phyloP scores from a whole-genome alignment of 139 green algal species.

The Chlorella sorokiniana region DNA sequence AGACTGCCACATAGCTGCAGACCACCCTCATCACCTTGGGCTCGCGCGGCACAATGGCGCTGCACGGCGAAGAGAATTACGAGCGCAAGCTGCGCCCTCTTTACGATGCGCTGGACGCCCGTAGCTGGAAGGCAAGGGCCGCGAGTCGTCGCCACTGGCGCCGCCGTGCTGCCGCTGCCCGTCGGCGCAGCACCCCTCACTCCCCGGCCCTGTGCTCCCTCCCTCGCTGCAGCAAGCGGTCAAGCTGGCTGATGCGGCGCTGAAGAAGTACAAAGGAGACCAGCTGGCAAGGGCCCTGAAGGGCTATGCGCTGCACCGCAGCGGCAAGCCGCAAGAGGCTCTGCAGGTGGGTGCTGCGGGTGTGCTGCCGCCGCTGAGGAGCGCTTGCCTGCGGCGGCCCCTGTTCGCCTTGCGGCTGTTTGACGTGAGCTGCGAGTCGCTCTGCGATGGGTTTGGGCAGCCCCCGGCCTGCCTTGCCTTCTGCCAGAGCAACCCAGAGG shows the following conservation, averaged over 20 bases:
- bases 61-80: conserved; percentile 19
- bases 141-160: neutral
- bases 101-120: conserved; percentile 79
- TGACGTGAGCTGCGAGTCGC: no score
- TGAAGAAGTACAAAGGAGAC: conserved; percentile 70
- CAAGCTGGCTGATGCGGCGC: conserved; percentile 64
- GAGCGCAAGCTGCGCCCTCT: conserved; percentile 70
- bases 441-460: no score
- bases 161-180: neutral
- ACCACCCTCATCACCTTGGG: neutral
- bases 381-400: no score
- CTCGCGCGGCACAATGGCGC: neutral
- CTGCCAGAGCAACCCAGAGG: no score
- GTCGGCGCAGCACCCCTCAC: neutral
- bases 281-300: conserved; percentile 64
- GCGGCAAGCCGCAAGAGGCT: conserved; percentile 54
- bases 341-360: conserved; percentile 57
- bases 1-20: no score
- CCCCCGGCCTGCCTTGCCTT: no score
- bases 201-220: neutral
- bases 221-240: conserved; percentile 56
- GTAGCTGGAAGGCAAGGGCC: conserved; percentile 72
- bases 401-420: neutral
- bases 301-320: conserved; percentile 58
- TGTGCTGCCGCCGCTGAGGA: no score